Percentiles rank a stretch among this genome's conserved stretches.
These are phyloP conservation scores for Lentinula edodes DNA, from an alignment of 768 basidiomycete species.

Conservation along the genomic window DNA sequence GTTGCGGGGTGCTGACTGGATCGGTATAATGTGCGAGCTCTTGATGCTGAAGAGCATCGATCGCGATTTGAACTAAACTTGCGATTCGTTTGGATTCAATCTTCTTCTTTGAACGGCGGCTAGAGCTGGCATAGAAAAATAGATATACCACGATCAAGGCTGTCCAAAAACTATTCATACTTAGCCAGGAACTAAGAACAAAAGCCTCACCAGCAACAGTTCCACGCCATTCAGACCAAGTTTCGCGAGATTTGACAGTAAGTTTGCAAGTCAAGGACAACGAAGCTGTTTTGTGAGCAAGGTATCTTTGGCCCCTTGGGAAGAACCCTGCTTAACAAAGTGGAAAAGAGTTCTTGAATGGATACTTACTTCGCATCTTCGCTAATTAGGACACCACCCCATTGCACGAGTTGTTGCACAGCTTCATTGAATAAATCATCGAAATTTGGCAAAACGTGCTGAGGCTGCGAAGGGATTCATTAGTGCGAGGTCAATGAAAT, in stretches of 20 bases:
- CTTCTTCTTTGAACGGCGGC: constrained; percentile 44
- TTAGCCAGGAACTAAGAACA: constrained; percentile 10
- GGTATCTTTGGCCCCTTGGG: constrained; percentile 61
- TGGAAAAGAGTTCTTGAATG: not conserved
- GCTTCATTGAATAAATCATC: constrained; percentile 77
- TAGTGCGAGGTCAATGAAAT: not conserved
- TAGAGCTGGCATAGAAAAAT: constrained; percentile 24
- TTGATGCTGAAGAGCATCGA: constrained; percentile 77
- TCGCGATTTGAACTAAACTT: constrained; percentile 71
- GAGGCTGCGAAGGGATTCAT: constrained; percentile 1
- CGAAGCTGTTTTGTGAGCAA: constrained; percentile 67
- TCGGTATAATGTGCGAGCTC: constrained; percentile 80
- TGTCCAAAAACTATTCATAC: constrained; percentile 17
- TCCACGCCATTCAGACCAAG: constrained; percentile 64
- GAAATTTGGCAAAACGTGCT: constrained; percentile 29
- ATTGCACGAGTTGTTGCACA: constrained; percentile 67
- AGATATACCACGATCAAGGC: constrained; percentile 26
- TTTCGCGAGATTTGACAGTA: constrained; percentile 58
- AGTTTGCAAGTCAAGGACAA: constrained; percentile 63
- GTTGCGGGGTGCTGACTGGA: constrained; percentile 65
- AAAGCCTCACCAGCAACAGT: constrained; percentile 53
- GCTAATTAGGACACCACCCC: constrained; percentile 66
- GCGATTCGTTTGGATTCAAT: constrained; percentile 62
- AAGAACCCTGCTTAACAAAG: constrained; percentile 10
- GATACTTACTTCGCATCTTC: constrained; percentile 58